phyloP scores from a whole-genome alignment of 2,329 filamentous ascomycete species.

The Nigrograna mackinnonii region DNA sequence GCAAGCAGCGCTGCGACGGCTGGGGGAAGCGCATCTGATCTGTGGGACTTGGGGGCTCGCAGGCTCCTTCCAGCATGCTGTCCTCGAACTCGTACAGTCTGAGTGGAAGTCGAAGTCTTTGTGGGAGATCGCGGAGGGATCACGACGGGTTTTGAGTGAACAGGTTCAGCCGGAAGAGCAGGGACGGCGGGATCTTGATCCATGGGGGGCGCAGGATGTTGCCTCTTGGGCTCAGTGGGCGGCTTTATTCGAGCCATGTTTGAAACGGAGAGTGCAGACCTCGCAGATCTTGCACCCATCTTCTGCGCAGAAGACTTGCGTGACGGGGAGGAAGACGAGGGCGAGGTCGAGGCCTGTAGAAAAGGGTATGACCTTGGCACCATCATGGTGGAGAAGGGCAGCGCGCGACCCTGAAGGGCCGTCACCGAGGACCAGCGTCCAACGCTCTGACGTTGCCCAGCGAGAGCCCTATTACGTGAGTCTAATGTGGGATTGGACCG shows the following conservation, averaged over 20 bases:
- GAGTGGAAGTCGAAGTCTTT: constrained; percentile 27
- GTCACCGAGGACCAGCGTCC: too few relatives aligned
- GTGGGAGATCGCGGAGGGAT: constrained; percentile 43
- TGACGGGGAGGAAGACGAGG: constrained; percentile 35
- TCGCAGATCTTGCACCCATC: constrained; percentile 32
- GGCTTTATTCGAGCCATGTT: constrained; percentile 12
- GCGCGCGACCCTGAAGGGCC: too few relatives aligned
- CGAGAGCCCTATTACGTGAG: too few relatives aligned
- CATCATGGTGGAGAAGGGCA: constrained; percentile 42
- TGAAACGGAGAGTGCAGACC: constrained; percentile 15
- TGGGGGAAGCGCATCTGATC: constrained; percentile 53
- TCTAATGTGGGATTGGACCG: too few relatives aligned
- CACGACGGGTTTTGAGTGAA: constrained; percentile 45
- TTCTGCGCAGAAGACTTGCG: constrained; percentile 23
- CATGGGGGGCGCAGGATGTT: neutral
- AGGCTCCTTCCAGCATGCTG: constrained; percentile 30
- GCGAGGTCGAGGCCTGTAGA: constrained; percentile 39
- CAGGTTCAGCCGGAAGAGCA: too few relatives aligned
- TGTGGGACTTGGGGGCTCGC: constrained; percentile 38
- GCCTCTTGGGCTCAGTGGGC: too few relatives aligned
- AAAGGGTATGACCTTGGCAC: constrained; percentile 51
- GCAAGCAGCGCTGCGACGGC: constrained; percentile 62
- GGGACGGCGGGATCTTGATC: too few relatives aligned
- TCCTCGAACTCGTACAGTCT: constrained; percentile 33
- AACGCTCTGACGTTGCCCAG: too few relatives aligned